A percentile compares a stretch with the other conserved stretches of the same genome.
Evolutionary conservation across 345 rosid genomes (phyloP).

Genomic region (Viola odorata): DNA sequence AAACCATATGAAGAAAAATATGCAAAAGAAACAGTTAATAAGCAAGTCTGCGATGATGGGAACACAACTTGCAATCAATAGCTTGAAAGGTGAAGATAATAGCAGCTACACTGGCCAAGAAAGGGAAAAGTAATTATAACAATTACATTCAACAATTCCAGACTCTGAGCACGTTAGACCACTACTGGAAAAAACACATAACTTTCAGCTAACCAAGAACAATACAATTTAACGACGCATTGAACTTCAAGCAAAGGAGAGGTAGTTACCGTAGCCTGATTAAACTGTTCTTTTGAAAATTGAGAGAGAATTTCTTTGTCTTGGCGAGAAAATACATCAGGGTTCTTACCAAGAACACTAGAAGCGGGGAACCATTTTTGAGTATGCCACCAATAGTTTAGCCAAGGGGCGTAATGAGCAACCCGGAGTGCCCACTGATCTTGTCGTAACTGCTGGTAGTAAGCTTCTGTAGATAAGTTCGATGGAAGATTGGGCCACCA

Average conservation of each 20-base stretch:
- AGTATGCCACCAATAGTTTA: constrained; percentile 56
- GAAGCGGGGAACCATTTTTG: constrained; percentile 48
- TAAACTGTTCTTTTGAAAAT: neutral
- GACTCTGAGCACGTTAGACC: too few relatives aligned
- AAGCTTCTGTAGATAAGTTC: constrained; percentile 26
- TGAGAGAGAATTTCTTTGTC: constrained; percentile 2
- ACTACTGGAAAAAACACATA: too few relatives aligned
- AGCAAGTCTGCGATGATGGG: too few relatives aligned
- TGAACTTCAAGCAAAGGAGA: neutral
- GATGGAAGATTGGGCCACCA: constrained; percentile 59
- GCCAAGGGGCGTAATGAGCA: constrained; percentile 42
- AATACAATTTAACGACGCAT: too few relatives aligned
- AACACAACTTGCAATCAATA: too few relatives aligned
- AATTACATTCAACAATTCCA: too few relatives aligned
- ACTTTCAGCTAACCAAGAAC: too few relatives aligned
- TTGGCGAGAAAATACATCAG: neutral
- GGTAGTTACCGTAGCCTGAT: neutral
- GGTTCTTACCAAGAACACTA: constrained; percentile 20
- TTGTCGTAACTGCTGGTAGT: constrained; percentile 26
- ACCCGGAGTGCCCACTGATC: constrained; percentile 41
- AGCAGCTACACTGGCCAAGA: too few relatives aligned
- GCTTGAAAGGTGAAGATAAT: too few relatives aligned
- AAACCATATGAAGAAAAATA: too few relatives aligned
- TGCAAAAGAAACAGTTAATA: too few relatives aligned
- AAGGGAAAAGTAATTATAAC: too few relatives aligned